Base-by-base conservation (phyloP, 352 stramenopile genomes). In the Globisporangium heterothallicum region DNA sequence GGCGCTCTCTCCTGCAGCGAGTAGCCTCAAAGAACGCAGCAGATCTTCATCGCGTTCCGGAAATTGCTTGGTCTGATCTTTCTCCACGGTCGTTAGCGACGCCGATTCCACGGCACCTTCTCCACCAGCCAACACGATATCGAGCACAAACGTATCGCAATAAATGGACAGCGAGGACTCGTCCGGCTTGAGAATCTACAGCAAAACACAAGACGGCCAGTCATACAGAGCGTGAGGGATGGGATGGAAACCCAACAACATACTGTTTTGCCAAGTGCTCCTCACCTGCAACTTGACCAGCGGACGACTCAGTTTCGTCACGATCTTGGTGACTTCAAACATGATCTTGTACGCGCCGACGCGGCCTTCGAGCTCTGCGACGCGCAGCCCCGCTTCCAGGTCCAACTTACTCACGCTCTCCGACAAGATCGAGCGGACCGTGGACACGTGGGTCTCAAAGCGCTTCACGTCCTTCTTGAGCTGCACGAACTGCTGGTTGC, bases 291-390 rank as follows among this genome's bases (percentile, higher is more conserved):
- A 64, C 68, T 92, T 90, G 19, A 94, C 84, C 9, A 91, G 70
- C 42, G 84, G 84, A 2, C 84, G 81, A 50, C 84, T 94, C 49
- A 94, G 70, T 29, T 81, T 86, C 40, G 79, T 88, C 29, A 85
- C 77, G 56, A 94, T 92, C 65, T 90, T 91, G 42, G 84, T 92
- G 25, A 94, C 84, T 52, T 94, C 84, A 45, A 94, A 94, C 71
- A 94, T 88, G 66, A 94, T 72, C 52, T 88, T 87, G 74, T 94
- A 94, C 21, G 81, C 77, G 22, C 84, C 81, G 32, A 94, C 84
- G 49, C 84, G 79, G 24, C 84, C 84, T 30, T 94, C 80, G 10
- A 94, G 72, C 60, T 94, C 84, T 0, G 84, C 84, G 8, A 83
- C 84, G n/a, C 84, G 78, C 13, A 94, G 64, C 6, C 84, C 84